Base-by-base conservation (phyloP, 768 basidiomycete species). In the Tricholoma sp. region DNA sequence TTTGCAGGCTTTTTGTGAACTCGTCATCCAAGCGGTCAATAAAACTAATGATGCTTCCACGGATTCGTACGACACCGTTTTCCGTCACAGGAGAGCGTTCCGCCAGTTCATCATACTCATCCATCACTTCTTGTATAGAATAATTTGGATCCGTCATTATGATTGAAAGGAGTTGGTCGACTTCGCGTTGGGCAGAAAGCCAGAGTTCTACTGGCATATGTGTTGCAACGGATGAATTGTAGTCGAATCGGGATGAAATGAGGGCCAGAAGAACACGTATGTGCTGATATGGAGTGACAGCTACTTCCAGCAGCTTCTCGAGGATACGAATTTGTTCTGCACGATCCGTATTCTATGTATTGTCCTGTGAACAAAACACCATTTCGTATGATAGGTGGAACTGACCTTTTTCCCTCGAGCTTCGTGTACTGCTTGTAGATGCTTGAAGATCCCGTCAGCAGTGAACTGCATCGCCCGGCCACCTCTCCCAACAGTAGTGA, bases 1-100 rank as follows among this genome's bases (percentile, higher is more conserved):
- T 94, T 82, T 98, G 97, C 32, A 99, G 74, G 65, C 92, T 94
- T 67, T 91, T 91, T 45, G 94, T 98, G 71, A 99, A 99, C 74
- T 99, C 97, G 64, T 98, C 97, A 69, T 98, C 97, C 49, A 99
- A 74, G 54, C 95, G 87, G 71, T 99, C 97, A 49, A 99, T 83
- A 63, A 97, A 92, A 67, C 91, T 92, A 72, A 98, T 96, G 70
- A 99, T 84, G 67, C 91, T 96, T 43, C 97, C 97, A 52, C 96
- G 88, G 58, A 99, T 89, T 58, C 85, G 82, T 57, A 98, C 94
- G 46, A 87, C 67, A 10, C 89, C 88, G 22, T 82, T 77, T 63
- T 92, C 88, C 8, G 80, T 76, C 27, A 80, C 77, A 7, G 95
- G 94, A 3, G 83, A 77, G 45, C 96, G 86, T 72, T 99, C 96